Evolutionary conservation across 2,329 filamentous ascomycete genomes (phyloP).

Genomic region (Diplodia sapinea): DNA sequence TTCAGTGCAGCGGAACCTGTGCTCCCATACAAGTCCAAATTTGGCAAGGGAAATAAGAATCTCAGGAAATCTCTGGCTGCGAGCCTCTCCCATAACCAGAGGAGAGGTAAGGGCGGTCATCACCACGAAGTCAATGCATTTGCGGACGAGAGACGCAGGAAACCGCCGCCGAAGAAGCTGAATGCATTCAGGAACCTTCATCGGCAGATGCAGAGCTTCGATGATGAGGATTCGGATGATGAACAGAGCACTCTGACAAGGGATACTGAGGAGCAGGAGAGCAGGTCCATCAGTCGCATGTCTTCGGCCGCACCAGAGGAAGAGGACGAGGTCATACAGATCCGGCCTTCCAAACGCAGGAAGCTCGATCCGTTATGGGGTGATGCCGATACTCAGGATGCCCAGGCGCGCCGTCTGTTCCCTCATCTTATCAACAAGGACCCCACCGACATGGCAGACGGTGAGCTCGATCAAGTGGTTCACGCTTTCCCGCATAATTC

Average conservation of each 20-base stretch:
- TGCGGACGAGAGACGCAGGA: slow-evolving; percentile 64
- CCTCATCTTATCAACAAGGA: slow-evolving; percentile 60
- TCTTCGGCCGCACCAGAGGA: slow-evolving; percentile 59
- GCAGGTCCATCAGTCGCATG: slow-evolving; percentile 75
- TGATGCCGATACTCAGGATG: slow-evolving; percentile 57
- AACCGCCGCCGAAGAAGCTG: slow-evolving; percentile 60
- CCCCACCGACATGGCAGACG: slow-evolving; percentile 73
- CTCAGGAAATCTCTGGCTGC: slow-evolving; percentile 25
- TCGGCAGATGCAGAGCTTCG: slow-evolving; percentile 74
- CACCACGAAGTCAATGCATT: slow-evolving; percentile 51
- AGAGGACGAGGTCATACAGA: slow-evolving; percentile 54
- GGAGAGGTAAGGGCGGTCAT: slow-evolving; percentile 23
- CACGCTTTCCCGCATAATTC: slow-evolving; percentile 61
- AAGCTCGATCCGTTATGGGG: slow-evolving; percentile 55
- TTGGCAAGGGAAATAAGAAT: slow-evolving; percentile 21
- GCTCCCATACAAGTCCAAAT: slow-evolving; percentile 19
- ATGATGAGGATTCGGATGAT: slow-evolving; percentile 79
- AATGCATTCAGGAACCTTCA: slow-evolving; percentile 78
- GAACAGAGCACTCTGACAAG: slow-evolving; percentile 73
- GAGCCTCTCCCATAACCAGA: slow-evolving; percentile 4
- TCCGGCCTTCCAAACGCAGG: slow-evolving; percentile 53
- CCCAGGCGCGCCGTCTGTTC: slow-evolving; percentile 53
- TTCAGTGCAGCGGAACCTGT: slow-evolving; percentile 44
- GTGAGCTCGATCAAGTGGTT: slow-evolving; percentile 63
- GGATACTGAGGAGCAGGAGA: slow-evolving; percentile 86